These are phyloP conservation scores for Taxawa tesnikishii DNA, from an alignment of 2,329 filamentous ascomycete species.

Conservation along the genomic window DNA sequence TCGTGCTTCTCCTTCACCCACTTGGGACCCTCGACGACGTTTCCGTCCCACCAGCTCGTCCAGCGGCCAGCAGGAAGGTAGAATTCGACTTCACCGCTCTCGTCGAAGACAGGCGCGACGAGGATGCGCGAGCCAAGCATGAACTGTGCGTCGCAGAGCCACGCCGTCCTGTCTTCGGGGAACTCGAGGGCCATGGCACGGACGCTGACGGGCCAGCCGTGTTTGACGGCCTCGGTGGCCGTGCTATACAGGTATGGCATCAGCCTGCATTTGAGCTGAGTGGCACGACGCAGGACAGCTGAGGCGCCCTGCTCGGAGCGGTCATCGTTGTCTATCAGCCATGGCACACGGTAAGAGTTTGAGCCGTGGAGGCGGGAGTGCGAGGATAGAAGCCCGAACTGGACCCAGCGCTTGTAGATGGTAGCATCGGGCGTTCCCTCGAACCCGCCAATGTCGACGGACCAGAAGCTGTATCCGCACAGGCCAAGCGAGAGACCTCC, in stretches of 20 bases:
- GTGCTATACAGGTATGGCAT: conserved; percentile 47
- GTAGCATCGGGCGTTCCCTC: conserved; percentile 49
- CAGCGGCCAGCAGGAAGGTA: conserved; percentile 46
- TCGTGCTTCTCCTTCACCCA: conserved; percentile 31
- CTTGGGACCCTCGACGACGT: conserved; percentile 26
- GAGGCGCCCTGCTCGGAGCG: conserved; percentile 33
- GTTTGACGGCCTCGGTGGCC: conserved; percentile 35
- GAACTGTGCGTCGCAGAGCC: conserved; percentile 58
- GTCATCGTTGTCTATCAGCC: conserved; percentile 55
- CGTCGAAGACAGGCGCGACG: conserved; percentile 51
- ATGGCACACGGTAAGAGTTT: conserved; percentile 61
- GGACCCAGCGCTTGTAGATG: conserved; percentile 70
- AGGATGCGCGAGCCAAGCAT: conserved; percentile 57
- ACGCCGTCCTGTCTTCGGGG: conserved; percentile 55
- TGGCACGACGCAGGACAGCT: conserved; percentile 42
- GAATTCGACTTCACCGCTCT: conserved; percentile 52
- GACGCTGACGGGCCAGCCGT: conserved; percentile 48
- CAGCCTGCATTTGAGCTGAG: conserved; percentile 41
- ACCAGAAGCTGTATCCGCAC: conserved; percentile 56
- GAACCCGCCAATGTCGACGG: conserved; percentile 59
- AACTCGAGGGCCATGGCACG: conserved; percentile 59
- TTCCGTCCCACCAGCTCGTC: conserved; percentile 36
- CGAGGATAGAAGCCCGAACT: conserved; percentile 59
- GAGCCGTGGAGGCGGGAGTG: conserved; percentile 61
- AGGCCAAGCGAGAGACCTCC: conserved; percentile 53